These are phyloP conservation scores for Tetracladium maxilliforme DNA, from an alignment of 2,329 filamentous ascomycete species.

Conservation along the genomic window DNA sequence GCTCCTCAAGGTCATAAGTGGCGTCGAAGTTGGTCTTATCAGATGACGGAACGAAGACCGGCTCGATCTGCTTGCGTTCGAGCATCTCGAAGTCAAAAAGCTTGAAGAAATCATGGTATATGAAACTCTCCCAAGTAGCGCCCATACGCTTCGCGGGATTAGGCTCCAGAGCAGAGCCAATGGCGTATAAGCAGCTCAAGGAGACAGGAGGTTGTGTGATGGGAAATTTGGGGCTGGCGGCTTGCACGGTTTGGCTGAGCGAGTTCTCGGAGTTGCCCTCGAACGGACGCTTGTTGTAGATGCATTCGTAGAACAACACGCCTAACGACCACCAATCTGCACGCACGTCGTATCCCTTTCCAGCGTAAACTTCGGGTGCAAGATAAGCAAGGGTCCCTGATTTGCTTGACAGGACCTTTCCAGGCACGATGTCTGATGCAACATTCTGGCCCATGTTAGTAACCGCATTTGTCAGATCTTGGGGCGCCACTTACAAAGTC, in stretches of 20 bases:
- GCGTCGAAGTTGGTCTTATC: slow-evolving; percentile 99
- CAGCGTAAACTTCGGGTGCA: slow-evolving; percentile 86
- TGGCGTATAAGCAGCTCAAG: slow-evolving; percentile 76
- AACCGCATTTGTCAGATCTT: slow-evolving; percentile 3
- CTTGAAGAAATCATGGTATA: slow-evolving; percentile 78
- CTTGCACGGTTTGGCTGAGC: slow-evolving; percentile 67
- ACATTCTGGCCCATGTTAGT: slow-evolving; percentile 58
- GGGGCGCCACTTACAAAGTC: slow-evolving; percentile 61
- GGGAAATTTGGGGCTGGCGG: slow-evolving; percentile 74
- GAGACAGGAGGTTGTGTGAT: slow-evolving; percentile 84
- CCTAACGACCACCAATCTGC: slow-evolving; percentile 99
- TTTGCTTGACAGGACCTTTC: slow-evolving; percentile 80
- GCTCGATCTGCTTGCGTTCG: slow-evolving; percentile 76
- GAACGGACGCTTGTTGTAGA: slow-evolving; percentile 97
- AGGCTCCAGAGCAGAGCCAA: slow-evolving; percentile 68
- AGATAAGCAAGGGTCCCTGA: slow-evolving; percentile 93
- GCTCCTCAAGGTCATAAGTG: slow-evolving; percentile 90
- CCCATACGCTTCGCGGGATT: slow-evolving; percentile 74
- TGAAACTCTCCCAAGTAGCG: slow-evolving; percentile 73
- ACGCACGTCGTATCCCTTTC: slow-evolving; percentile 75
- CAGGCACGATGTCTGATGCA: slow-evolving; percentile 77
- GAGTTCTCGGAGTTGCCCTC: slow-evolving; percentile 76
- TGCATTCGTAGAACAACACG: slow-evolving; percentile 98
- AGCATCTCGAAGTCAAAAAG: slow-evolving; percentile 71
- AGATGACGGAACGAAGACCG: slow-evolving; percentile 82